Evolutionary conservation across 2,329 filamentous ascomycete species (phyloP).

Genomic region (Diatrype stigma): DNA sequence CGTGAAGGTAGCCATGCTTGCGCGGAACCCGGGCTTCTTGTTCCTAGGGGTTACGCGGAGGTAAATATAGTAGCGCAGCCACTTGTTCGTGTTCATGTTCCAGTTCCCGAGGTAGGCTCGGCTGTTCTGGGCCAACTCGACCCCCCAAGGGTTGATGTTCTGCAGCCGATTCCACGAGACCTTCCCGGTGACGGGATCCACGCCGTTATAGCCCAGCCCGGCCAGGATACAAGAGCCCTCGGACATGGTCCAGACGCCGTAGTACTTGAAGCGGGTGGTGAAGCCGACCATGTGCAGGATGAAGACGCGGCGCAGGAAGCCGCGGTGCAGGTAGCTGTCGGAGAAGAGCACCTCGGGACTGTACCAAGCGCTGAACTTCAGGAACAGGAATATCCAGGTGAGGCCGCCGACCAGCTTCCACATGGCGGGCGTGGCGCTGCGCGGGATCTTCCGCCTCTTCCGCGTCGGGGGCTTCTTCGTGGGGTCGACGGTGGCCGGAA

Average conservation of each 20-base stretch:
- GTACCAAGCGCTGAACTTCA: slow-evolving; percentile 68
- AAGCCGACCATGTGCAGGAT: slow-evolving; percentile 80
- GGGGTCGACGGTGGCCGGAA: slow-evolving; percentile 76
- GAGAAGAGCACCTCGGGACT: slow-evolving; percentile 58
- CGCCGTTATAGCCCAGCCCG: slow-evolving; percentile 89
- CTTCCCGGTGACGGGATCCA: slow-evolving; percentile 79
- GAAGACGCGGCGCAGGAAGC: slow-evolving; percentile 69
- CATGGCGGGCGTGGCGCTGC: slow-evolving; percentile 80
- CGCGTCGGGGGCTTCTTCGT: slow-evolving; percentile 79
- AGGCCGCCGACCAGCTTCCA: slow-evolving; percentile 71
- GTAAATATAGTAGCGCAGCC: slow-evolving; percentile 95
- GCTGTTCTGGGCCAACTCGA: slow-evolving; percentile 92
- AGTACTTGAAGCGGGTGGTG: slow-evolving; percentile 85
- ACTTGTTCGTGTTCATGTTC: slow-evolving; percentile 99
- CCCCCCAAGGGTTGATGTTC: slow-evolving; percentile 81
- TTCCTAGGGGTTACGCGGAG: slow-evolving; percentile 90
- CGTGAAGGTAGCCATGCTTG: slow-evolving; percentile 87
- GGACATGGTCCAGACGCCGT: slow-evolving; percentile 89
- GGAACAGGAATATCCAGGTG: slow-evolving; percentile 73
- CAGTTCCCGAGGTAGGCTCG: slow-evolving; percentile 85
- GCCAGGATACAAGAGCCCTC: slow-evolving; percentile 93
- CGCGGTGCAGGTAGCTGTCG: slow-evolving; percentile 63
- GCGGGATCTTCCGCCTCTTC: slow-evolving; percentile 87
- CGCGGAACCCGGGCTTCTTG: slow-evolving; percentile 93
- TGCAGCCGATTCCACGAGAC: slow-evolving; percentile 84